A percentile compares a stretch with the other conserved stretches of the same genome.
Evolutionary conservation across 2,329 filamentous ascomycete genomes (phyloP).

Genomic region (Trichophyton verrucosum): DNA sequence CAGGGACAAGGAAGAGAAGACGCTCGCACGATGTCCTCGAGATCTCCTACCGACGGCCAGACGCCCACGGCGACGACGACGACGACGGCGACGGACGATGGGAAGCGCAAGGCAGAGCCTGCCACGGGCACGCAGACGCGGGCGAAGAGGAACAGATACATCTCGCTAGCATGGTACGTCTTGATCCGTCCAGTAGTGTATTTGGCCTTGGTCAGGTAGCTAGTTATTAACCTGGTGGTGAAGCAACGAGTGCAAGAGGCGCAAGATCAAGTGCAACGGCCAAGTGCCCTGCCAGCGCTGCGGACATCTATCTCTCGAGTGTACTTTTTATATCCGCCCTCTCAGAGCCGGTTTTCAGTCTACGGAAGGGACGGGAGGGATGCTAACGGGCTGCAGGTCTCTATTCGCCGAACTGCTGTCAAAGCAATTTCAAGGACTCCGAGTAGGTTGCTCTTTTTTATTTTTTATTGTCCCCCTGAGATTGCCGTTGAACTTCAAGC

Average conservation of each 20-base stretch:
- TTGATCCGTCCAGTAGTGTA: neutral
- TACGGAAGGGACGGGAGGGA: neutral
- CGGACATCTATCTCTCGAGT: constrained; percentile 51
- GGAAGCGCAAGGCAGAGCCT: constrained; percentile 33
- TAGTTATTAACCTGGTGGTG: neutral
- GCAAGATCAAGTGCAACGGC: constrained; percentile 58
- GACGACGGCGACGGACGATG: neutral
- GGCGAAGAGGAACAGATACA: constrained; percentile 54
- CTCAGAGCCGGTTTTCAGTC: neutral
- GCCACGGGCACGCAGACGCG: constrained; percentile 39
- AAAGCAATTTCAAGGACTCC: constrained; percentile 77
- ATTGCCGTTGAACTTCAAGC: neutral
- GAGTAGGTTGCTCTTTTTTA: constrained; percentile 40
- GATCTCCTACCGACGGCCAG: neutral
- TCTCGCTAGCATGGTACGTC: constrained; percentile 50
- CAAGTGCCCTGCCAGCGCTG: constrained; percentile 53
- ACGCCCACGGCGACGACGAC: neutral
- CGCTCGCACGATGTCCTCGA: neutral
- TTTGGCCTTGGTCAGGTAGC: neutral
- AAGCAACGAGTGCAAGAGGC: constrained; percentile 53
- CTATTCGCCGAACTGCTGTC: constrained; percentile 56
- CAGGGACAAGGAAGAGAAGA: neutral
- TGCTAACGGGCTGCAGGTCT: constrained; percentile 28
- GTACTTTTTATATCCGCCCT: constrained; percentile 21
- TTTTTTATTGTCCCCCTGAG: neutral